Base-by-base conservation (phyloP, 208 protist species). In the Wallacemonas collosoma region DNA sequence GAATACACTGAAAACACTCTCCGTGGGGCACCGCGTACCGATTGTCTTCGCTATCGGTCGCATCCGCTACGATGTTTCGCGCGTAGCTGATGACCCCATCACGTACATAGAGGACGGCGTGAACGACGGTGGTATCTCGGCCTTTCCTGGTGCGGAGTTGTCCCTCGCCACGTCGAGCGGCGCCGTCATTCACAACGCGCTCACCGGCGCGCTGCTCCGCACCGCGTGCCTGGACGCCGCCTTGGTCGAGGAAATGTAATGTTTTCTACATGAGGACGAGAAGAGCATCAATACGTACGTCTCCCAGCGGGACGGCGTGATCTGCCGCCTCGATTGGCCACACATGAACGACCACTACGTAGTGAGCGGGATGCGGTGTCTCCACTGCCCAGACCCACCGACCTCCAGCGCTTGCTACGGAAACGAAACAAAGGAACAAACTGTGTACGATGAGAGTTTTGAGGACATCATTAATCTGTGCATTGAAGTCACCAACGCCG, bases 121-220 rank as follows among this genome's bases (percentile, higher is more conserved):
- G 17, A 51, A 15, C 36, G 11, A 14, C 7, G 36, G 12, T 14
- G 36, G 9, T 11, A 35, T 9, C 7, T 60, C 26, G 26, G 0
- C 57, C 5, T 63, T 63, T n/a, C 57, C 57, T 11, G 57, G 57
- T 4, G 57, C 57, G 5, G 57, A 1, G 57, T 56, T 72, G 44
- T 91, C 82, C 64, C 58, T 91, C 5, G 57, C 86, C 36, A 88
- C 83, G 44, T 85, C 81, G 26, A 92, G 89, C 65, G 87, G 87
- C 8, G 81, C 84, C 12, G 64, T 82, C 9, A 78, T 73, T 3
- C 84, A 89, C 72, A 76, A 92, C 72, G 79, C 75, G 15, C 53
- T 80, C 5, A 88, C 74, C 0, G 55, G 74, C 26, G 71, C 75
- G 63, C 7, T 79, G 0, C 62, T 87, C 2, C 63, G 63, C 40